Conservation (phyloP, 2,329 filamentous ascomycete species). For the Fusarium sp. region DNA sequence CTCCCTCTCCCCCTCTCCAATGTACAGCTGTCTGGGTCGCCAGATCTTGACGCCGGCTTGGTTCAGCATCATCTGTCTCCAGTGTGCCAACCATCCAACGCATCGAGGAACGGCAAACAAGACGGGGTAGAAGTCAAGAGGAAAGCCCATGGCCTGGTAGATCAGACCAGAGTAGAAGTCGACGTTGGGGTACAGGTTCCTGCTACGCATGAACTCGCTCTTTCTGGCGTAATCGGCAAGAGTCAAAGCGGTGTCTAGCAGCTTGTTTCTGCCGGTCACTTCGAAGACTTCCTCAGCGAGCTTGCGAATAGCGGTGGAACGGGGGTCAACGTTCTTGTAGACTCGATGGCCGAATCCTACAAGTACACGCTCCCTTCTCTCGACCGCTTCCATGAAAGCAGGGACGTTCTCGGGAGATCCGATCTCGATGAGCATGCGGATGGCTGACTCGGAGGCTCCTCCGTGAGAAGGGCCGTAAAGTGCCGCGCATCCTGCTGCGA, state of each 20-base stretch:
- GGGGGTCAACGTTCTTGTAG: conserved; percentile 65
- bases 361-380: conserved; percentile 61
- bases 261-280: conserved; percentile 62
- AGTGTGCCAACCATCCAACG: conserved; percentile 64
- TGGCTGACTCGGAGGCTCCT: conserved; percentile 68
- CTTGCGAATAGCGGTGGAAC: conserved; percentile 60
- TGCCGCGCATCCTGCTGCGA: conserved; percentile 63
- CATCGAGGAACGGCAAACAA: conserved; percentile 63
- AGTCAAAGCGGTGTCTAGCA: conserved; percentile 60
- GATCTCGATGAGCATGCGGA: conserved; percentile 64
- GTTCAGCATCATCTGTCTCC: conserved; percentile 62
- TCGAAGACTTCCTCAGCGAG: conserved; percentile 62
- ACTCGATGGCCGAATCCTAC: conserved; percentile 67
- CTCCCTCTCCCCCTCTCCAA: conserved; percentile 57
- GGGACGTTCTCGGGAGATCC: conserved; percentile 63
- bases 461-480: conserved; percentile 68
- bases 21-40: conserved; percentile 60
- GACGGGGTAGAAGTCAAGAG: conserved; percentile 63
- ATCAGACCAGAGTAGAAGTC: conserved; percentile 65
- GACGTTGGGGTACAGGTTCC: conserved; percentile 63
- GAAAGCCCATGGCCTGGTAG: conserved; percentile 65
- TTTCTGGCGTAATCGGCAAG: conserved; percentile 59
- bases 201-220: conserved; percentile 61
- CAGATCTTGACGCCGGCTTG: conserved; percentile 62
- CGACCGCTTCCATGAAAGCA: conserved; percentile 61